Percentiles rank a stretch among this genome's conserved stretches.
These are phyloP conservation scores for Ceratocystis eucalypticola DNA, from an alignment of 2,329 filamentous ascomycete genomes.

Conservation along the genomic window DNA sequence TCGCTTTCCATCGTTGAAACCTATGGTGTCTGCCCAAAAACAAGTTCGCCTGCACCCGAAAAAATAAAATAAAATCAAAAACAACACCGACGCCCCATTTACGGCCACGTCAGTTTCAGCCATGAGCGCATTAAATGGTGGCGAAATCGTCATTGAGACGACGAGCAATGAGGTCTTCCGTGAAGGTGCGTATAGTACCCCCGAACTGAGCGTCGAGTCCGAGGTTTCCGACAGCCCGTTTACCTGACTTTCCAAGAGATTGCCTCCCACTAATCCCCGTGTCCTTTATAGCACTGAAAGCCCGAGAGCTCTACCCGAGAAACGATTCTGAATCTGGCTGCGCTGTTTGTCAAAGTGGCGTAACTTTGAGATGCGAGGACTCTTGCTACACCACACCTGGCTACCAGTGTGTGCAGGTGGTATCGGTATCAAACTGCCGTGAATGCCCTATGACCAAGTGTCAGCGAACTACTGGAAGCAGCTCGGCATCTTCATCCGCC, in stretches of 20 bases:
- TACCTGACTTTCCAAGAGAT: neutral
- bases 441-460: conserved; percentile 21
- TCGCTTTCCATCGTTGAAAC: too few relatives aligned
- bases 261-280: neutral
- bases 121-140: conserved; percentile 1
- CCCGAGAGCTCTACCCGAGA: conserved; percentile 20
- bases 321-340: conserved; percentile 19
- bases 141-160: conserved; percentile 20
- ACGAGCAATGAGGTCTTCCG: conserved; percentile 19
- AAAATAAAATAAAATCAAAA: too few relatives aligned
- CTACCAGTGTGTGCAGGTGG: conserved; percentile 20
- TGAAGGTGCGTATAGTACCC: conserved; percentile 16
- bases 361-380: conserved; percentile 19
- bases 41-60: too few relatives aligned
- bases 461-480: conserved; percentile 6
- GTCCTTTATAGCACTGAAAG: conserved; percentile 17
- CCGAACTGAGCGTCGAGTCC: too few relatives aligned
- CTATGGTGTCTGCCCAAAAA: too few relatives aligned
- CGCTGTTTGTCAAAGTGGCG: conserved; percentile 19
- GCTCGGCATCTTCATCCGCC: conserved; percentile 7
- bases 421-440: conserved; percentile 20
- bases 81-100: too few relatives aligned
- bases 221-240: neutral
- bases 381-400: conserved; percentile 19
- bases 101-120: neutral